Base-by-base conservation (phyloP, 352 stramenopile genomes). In the Globisporangium nodosum region DNA sequence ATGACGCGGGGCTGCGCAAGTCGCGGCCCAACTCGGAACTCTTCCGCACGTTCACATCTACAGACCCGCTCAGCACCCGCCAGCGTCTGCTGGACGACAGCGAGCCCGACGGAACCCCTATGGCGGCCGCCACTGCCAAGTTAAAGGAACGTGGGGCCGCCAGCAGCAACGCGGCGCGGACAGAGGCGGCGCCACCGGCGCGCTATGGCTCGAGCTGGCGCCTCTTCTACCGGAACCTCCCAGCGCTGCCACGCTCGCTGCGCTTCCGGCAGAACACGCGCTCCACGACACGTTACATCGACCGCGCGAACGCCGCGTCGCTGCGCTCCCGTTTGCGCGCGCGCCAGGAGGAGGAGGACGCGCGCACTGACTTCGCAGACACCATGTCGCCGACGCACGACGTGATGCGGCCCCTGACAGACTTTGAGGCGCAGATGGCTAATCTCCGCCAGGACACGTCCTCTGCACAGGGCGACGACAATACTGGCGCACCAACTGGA, bases 231-330 rank as follows among this genome's bases (percentile, higher is more conserved):
- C 74, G 82, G 16, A 87, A 83, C 40, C 55, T 90, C 49, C 83
- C 83, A n/a, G 83, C 68, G 27, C 57, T 90, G 46, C 83, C 83
- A 21, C 80, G 83, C 2, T 58, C 77, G 37, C 62, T 92, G 60
- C 71, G 83, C 1, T 92, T 90, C 64, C 80, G 81, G 16, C 80
- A 87, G 61, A 88, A 90, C 51, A 88, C 80, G 30, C 76, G 83
- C 21, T 87, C 80, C 3, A 89, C 77, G 0, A 92, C 83, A 24
- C 52, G 83, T 24, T 90, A 92, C 58, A 90, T 92, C 31, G 79
- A 88, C 37, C 80, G 74, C 9, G 69, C 80, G 1, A 92, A 92
- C 54, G 81, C 80, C 0, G 71, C 71, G 30, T 88, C 83, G 16
- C 59, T 92, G 46, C 56, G 70, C 1, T 81, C 73, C 0, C 59